Conservation (phyloP, 2,329 filamentous ascomycete species). For the Claviceps monticola region DNA sequence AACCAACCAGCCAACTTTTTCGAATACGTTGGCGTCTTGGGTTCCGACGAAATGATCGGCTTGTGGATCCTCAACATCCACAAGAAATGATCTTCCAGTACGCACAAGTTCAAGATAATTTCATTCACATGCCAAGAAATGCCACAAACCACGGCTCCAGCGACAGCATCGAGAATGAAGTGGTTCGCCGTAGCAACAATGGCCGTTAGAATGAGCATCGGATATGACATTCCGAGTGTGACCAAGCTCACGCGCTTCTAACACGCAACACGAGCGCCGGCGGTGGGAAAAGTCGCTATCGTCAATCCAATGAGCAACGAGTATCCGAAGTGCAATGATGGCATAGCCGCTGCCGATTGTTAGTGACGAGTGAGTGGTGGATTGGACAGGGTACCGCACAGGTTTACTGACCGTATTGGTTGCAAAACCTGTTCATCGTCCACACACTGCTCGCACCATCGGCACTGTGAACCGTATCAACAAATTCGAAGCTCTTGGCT, state of each 20-base stretch:
- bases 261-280: conserved; percentile 34
- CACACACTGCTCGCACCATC: conserved; percentile 48
- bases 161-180: conserved; percentile 58
- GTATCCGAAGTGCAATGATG: conserved; percentile 63
- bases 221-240: conserved; percentile 46
- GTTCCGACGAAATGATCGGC: conserved; percentile 31
- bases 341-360: conserved; percentile 49
- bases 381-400: not conserved
- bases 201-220: conserved; percentile 48
- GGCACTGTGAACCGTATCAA: conserved; percentile 43
- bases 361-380: not conserved
- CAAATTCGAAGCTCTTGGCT: conserved; percentile 46
- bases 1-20: conserved; percentile 14
- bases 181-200: conserved; percentile 63
- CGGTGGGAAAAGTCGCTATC: conserved; percentile 49
- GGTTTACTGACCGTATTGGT: conserved; percentile 48
- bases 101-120: conserved; percentile 47
- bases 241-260: conserved; percentile 34
- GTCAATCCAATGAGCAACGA: conserved; percentile 60
- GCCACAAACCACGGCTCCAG: conserved; percentile 49
- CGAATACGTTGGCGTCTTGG: conserved; percentile 21
- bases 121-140: conserved; percentile 46
- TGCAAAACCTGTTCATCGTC: conserved; percentile 55
- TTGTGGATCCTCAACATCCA: conserved; percentile 51
- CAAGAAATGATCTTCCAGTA: conserved; percentile 55